Conservation (phyloP, 2,329 filamentous ascomycete genomes). For the Pseudogymnoascus sp. region DNA sequence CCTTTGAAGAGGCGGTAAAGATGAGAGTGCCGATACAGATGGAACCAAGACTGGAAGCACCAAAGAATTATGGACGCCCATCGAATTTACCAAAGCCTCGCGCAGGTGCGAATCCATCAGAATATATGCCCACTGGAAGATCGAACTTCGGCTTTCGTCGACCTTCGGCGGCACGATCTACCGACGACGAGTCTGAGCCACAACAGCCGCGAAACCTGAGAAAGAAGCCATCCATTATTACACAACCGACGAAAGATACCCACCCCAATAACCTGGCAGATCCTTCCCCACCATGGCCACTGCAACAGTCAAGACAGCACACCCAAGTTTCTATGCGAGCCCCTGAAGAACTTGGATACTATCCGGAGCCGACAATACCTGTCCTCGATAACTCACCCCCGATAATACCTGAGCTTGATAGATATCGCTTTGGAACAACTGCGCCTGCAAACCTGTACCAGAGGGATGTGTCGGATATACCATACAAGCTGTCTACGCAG, state of each 20-base stretch:
- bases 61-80: slow-evolving; percentile 11
- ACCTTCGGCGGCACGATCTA: slow-evolving; percentile 11
- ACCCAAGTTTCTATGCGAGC: background rate
- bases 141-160: slow-evolving; percentile 22
- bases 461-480: slow-evolving; percentile 36
- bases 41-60: slow-evolving; percentile 15
- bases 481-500: slow-evolving; percentile 52
- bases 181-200: slow-evolving; percentile 17
- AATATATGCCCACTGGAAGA: slow-evolving; percentile 11
- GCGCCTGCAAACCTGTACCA: slow-evolving; percentile 26
- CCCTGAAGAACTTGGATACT: background rate
- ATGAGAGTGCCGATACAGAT: slow-evolving; percentile 27
- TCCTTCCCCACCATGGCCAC: slow-evolving; percentile 11
- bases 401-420: slow-evolving; percentile 46
- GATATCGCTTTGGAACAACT: slow-evolving; percentile 44
- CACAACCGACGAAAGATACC: slow-evolving; percentile 21
- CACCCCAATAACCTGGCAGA: slow-evolving; percentile 12
- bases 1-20: slow-evolving; percentile 34
- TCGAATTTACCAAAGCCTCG: slow-evolving; percentile 19
- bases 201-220: slow-evolving; percentile 36
- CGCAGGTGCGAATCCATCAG: slow-evolving; percentile 14
- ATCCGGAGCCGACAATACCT: slow-evolving; percentile 16
- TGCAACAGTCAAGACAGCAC: background rate
- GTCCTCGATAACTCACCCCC: slow-evolving; percentile 31
- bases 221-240: slow-evolving; percentile 41